These are phyloP conservation scores for Gracilaria domingensis DNA, from an alignment of 23 red algal species.

Conservation along the genomic window DNA sequence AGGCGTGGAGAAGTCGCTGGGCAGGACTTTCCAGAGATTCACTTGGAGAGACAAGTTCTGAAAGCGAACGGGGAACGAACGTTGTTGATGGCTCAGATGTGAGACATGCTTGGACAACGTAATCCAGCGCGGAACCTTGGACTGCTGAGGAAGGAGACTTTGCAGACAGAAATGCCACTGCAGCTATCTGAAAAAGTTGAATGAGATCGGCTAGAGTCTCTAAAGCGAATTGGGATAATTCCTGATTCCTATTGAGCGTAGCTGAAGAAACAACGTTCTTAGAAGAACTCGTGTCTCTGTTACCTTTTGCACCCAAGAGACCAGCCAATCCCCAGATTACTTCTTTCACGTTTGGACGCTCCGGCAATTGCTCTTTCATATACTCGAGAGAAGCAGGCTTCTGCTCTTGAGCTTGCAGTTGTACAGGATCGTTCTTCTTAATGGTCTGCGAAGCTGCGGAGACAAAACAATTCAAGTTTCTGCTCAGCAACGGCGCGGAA, in stretches of 20 bases:
- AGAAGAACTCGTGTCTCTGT: not conserved
- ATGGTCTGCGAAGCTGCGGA: slow-evolving; percentile 35
- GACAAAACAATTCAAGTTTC: slow-evolving; percentile 54
- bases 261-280: slow-evolving; percentile 6
- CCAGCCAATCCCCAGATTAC: slow-evolving; percentile 43
- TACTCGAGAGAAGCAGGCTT: not conserved
- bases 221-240: slow-evolving; percentile 46
- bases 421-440: not conserved
- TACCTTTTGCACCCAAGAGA: slow-evolving; percentile 15
- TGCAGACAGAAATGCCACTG: slow-evolving; percentile 43
- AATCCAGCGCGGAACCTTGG: slow-evolving; percentile 45
- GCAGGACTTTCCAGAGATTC: slow-evolving; percentile 37
- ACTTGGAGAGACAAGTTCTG: slow-evolving; percentile 12
- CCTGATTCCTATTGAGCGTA: slow-evolving; percentile 6
- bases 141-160: slow-evolving; percentile 14
- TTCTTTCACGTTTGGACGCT: slow-evolving; percentile 45
- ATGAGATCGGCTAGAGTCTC: slow-evolving; percentile 62
- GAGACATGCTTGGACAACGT: slow-evolving; percentile 43
- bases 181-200: slow-evolving; percentile 58
- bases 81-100: not conserved
- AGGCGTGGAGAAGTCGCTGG: slow-evolving; percentile 35
- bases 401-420: slow-evolving; percentile 29
- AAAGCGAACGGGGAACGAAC: slow-evolving; percentile 16
- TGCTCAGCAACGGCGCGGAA: slow-evolving; percentile 44
- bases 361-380: slow-evolving; percentile 22